Percentiles rank a stretch among this genome's conserved stretches.
Evolutionary conservation across 208 protist species (phyloP).

Genomic region (Acanthamoeba lenticulata): DNA sequence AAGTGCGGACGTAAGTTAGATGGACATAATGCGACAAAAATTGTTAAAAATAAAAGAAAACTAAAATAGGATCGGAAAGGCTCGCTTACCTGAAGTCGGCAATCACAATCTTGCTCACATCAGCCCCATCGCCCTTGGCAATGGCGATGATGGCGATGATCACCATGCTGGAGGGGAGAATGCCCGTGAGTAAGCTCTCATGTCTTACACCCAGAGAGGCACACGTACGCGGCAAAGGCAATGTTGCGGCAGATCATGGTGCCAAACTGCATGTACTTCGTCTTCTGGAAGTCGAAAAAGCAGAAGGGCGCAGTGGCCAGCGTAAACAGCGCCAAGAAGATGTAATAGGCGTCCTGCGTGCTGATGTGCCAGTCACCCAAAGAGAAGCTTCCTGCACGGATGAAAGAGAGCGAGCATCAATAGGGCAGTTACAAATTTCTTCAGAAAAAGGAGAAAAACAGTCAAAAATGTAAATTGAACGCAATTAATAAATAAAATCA

Average conservation of each 20-base stretch:
- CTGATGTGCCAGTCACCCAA: not conserved
- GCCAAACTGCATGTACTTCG: constrained; percentile 81
- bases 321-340: constrained; percentile 78
- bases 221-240: constrained; percentile 72
- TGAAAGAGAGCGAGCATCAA: too few relatives aligned
- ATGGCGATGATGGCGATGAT: constrained; percentile 81
- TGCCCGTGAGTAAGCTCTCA: too few relatives aligned
- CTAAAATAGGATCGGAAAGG: too few relatives aligned
- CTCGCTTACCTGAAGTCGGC: constrained; percentile 72
- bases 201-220: too few relatives aligned
- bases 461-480: too few relatives aligned
- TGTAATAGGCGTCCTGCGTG: constrained; percentile 66
- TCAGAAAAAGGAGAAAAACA: not conserved
- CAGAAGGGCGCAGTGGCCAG: constrained; percentile 68
- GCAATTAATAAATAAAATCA: too few relatives aligned
- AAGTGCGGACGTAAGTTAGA: too few relatives aligned
- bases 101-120: constrained; percentile 51
- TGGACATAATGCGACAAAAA: too few relatives aligned
- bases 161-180: constrained; percentile 73
- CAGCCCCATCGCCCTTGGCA: constrained; percentile 73
- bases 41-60: too few relatives aligned
- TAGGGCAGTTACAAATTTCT: not conserved
- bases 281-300: constrained; percentile 85
- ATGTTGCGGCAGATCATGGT: constrained; percentile 79
- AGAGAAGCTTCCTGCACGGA: not conserved